phyloP scores from a whole-genome alignment of 176 grass and related monocot genomes.

The Ananas comosus region DNA sequence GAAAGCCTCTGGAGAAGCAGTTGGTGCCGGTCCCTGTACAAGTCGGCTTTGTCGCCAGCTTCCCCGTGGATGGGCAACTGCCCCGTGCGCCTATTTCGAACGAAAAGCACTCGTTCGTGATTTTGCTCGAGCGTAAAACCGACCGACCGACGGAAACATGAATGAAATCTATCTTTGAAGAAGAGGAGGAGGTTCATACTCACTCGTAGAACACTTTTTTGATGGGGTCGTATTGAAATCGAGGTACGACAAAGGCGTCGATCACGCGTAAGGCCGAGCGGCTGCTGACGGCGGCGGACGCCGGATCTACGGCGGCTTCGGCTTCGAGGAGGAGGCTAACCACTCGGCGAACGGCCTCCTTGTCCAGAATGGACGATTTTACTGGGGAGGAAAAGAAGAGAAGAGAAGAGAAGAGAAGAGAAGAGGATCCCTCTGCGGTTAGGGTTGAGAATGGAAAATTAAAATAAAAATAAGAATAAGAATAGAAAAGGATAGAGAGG shows the following conservation, averaged over 20 bases:
- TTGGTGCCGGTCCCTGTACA: constrained; percentile 75
- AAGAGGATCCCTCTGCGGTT: neutral
- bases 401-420: neutral
- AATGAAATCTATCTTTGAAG: no score
- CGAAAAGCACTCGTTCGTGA: neutral
- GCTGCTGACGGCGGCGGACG: constrained; percentile 30
- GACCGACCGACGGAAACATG: neutral
- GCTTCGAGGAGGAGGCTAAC: constrained; percentile 57
- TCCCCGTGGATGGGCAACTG: constrained; percentile 73
- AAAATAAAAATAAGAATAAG: neutral
- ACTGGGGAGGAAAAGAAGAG: constrained; percentile 25
- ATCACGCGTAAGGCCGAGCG: constrained; percentile 53
- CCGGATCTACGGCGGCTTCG: constrained; percentile 43
- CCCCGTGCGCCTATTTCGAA: constrained; percentile 42
- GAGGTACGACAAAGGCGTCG: constrained; percentile 64
- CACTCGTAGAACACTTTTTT: constrained; percentile 97
- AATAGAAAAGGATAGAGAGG: neutral
- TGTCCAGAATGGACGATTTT: constrained; percentile 66
- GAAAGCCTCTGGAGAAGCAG: constrained; percentile 72
- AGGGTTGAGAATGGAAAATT: neutral
- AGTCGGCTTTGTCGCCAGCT: constrained; percentile 65
- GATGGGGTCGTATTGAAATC: constrained; percentile 73
- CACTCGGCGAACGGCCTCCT: constrained; percentile 57
- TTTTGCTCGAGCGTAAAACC: neutral
- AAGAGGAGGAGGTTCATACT: constrained; percentile 31